A percentile compares a stretch with the other conserved stretches of the same genome.
These are phyloP conservation scores for Polytrichum formosum DNA, from an alignment of 225 moss, liverwort and hornwort species.

Conservation along the genomic window DNA sequence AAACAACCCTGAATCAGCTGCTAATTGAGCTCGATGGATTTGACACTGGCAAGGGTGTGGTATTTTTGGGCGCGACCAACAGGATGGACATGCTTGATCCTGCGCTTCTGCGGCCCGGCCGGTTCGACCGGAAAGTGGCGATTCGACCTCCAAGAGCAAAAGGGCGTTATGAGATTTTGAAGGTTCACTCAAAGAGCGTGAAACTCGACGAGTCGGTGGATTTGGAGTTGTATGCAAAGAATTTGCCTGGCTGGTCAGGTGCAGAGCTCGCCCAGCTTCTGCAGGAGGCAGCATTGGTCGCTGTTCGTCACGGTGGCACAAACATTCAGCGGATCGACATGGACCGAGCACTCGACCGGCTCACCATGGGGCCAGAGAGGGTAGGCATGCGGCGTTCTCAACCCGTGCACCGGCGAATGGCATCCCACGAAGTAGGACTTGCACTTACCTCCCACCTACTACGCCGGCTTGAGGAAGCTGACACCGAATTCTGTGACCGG, in stretches of 20 bases:
- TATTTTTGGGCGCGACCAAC: constrained; percentile 94
- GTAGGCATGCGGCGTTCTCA: constrained; percentile 82
- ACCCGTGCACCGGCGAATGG: constrained; percentile 94
- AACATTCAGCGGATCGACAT: constrained; percentile 74
- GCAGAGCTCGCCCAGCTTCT: constrained; percentile 94
- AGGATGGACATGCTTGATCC: constrained; percentile 99
- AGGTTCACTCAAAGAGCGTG: constrained; percentile 88
- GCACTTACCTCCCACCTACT: constrained; percentile 91
- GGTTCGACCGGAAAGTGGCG: constrained; percentile 94
- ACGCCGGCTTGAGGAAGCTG: constrained; percentile 77
- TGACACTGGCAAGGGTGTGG: constrained; percentile 98
- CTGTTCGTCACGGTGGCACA: constrained; percentile 84
- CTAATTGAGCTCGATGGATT: constrained; percentile 96
- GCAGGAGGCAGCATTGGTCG: constrained; percentile 93
- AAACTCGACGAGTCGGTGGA: constrained; percentile 91
- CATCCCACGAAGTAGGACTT: constrained; percentile 87
- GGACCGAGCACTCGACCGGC: constrained; percentile 93
- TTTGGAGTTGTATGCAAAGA: constrained; percentile 87
- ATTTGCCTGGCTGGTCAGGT: constrained; percentile 96
- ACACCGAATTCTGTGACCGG: constrained; percentile 88
- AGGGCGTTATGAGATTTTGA: constrained; percentile 87
- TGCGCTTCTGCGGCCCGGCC: constrained; percentile 87
- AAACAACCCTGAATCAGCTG: constrained; percentile 95
- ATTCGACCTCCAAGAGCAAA: constrained; percentile 94
- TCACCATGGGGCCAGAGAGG: constrained; percentile 94